These are phyloP conservation scores for Tieghemiomyces parasiticus DNA, from an alignment of 192 early-diverging fungal species.

Conservation along the genomic window DNA sequence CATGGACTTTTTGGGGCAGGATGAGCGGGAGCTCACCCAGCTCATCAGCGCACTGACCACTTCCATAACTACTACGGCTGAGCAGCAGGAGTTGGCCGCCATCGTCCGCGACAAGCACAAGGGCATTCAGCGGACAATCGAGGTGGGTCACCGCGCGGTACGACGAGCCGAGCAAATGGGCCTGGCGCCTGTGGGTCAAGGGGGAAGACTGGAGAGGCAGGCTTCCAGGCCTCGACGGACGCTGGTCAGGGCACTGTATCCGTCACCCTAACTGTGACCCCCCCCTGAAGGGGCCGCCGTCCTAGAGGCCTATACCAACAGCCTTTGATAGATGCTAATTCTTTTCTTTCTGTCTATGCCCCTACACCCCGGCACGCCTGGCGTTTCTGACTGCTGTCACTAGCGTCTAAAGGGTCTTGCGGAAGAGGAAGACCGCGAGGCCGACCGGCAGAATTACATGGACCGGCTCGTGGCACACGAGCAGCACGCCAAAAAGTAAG, in stretches of 20 bases:
- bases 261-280: not conserved
- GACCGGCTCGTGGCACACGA: constrained; percentile 30
- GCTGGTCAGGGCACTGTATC: too few species aligned
- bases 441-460: constrained; percentile 22
- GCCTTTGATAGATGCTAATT: too few species aligned
- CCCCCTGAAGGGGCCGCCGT: not conserved
- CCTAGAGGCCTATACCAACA: not conserved
- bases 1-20: not conserved
- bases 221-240: too few species aligned
- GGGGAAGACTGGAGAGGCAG: too few species aligned
- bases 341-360: too few species aligned
- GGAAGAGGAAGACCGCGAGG: constrained; percentile 35
- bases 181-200: too few species aligned
- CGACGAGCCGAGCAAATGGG: too few species aligned
- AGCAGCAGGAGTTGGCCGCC: not conserved
- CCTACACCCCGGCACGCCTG: too few species aligned
- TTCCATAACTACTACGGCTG: not conserved
- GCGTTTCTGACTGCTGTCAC: too few species aligned
- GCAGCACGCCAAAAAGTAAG: constrained; percentile 34
- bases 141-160: too few species aligned
- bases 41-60: not conserved
- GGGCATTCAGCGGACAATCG: not conserved
- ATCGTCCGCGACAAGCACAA: constrained; percentile 1
- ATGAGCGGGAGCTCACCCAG: constrained; percentile 1
- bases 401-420: constrained; percentile 15